Conservation (phyloP, 495 filamentous ascomycete species). For the Lichina pygmaea region DNA sequence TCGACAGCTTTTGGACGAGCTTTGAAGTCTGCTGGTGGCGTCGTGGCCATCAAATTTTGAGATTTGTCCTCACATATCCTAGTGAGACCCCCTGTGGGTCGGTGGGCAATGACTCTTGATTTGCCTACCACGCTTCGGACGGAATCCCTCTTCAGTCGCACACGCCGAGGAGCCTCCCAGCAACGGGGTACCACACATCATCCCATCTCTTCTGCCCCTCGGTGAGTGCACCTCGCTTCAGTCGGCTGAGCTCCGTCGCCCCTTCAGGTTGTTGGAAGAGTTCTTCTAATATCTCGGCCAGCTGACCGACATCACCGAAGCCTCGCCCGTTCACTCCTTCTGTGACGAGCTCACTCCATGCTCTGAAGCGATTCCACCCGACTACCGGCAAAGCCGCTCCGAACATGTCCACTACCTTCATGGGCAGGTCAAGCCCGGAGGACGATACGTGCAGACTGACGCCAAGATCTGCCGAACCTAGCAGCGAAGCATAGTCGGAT, state of each 20-base stretch:
- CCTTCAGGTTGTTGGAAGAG: conserved; percentile 21
- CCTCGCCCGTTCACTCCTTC: conserved; percentile 69
- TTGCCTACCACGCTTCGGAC: too few species aligned
- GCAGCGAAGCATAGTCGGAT: conserved; percentile 56
- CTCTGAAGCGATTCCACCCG: conserved; percentile 58
- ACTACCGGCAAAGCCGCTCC: conserved; percentile 77
- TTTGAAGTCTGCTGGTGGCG: too few species aligned
- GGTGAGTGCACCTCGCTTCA: conserved; percentile 46
- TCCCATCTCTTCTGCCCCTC: conserved; percentile 72
- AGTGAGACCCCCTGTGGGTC: too few species aligned
- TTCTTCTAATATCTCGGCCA: conserved; percentile 28
- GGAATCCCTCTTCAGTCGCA: neutral
- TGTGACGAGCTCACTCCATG: conserved; percentile 63
- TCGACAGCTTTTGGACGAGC: too few species aligned
- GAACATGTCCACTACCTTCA: conserved; percentile 99
- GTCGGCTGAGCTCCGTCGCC: conserved; percentile 21
- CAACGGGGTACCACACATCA: conserved; percentile 72
- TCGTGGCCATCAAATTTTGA: too few species aligned
- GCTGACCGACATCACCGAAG: conserved; percentile 37
- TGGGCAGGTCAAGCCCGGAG: conserved; percentile 84
- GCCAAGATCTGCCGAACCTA: conserved; percentile 75
- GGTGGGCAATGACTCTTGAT: too few species aligned
- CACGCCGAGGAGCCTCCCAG: conserved; percentile 42
- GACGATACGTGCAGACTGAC: conserved; percentile 79
- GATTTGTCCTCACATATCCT: too few species aligned